Percentiles rank a stretch among this genome's conserved stretches.
These are phyloP conservation scores for Apiotrichum sp. DNA, from an alignment of 1,284 basidiomycete species.

Conservation along the genomic window DNA sequence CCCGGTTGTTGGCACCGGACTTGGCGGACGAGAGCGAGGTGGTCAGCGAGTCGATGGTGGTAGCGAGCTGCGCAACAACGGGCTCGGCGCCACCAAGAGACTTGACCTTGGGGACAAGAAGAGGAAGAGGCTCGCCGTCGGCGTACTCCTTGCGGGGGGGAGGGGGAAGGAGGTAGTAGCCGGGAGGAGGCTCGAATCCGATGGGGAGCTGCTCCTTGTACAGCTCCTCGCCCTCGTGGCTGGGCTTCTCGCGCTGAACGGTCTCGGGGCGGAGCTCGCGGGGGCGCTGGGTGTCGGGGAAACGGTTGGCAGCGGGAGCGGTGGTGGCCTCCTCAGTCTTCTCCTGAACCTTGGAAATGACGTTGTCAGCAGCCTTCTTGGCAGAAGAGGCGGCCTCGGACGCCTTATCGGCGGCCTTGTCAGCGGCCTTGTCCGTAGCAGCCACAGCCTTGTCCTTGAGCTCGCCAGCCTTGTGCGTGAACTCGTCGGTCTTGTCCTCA, in stretches of 20 bases:
- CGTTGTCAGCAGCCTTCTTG: neutral
- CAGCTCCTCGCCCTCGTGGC: slow-evolving; percentile 50
- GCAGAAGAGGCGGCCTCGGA: slow-evolving; percentile 10
- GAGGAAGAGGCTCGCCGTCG: slow-evolving; percentile 54
- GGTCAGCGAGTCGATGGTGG: slow-evolving; percentile 88
- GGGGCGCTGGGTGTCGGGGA: slow-evolving; percentile 25
- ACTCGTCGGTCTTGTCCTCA: slow-evolving; percentile 14
- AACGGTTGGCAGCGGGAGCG: slow-evolving; percentile 13
- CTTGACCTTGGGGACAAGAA: slow-evolving; percentile 73
- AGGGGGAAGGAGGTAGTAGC: slow-evolving; percentile 54
- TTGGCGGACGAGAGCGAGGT: slow-evolving; percentile 66
- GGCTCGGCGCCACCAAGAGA: slow-evolving; percentile 73
- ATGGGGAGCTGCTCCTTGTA: slow-evolving; percentile 73
- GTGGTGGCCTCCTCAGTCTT: slow-evolving; percentile 19
- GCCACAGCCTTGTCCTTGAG: slow-evolving; percentile 7
- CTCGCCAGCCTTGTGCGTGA: slow-evolving; percentile 23
- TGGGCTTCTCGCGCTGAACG: slow-evolving; percentile 38
- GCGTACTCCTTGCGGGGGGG: slow-evolving; percentile 20
- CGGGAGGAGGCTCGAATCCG: slow-evolving; percentile 85
- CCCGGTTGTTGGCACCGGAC: slow-evolving; percentile 57
- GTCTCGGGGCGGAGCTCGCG: slow-evolving; percentile 43
- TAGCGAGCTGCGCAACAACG: slow-evolving; percentile 83
- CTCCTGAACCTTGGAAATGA: slow-evolving; percentile 2
- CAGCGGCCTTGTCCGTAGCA: slow-evolving; percentile 1
- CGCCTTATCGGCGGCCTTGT: slow-evolving; percentile 18